Evolutionary conservation across 140 eudicot genomes (phyloP), one percentile per base, ranked within the genome.

Genomic region (Bidens hawaiensis): DNA sequence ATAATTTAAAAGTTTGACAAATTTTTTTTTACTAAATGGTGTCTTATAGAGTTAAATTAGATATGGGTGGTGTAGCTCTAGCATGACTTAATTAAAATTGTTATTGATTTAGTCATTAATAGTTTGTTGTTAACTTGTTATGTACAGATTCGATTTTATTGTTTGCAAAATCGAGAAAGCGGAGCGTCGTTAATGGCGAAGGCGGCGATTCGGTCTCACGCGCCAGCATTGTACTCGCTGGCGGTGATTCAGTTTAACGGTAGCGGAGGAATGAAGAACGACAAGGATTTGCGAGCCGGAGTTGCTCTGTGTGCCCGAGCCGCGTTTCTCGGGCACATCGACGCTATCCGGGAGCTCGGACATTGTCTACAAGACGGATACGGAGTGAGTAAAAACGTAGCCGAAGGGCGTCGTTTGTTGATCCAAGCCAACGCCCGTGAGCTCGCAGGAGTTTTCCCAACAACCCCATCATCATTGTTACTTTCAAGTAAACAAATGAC

Each of bases 301-400:
- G 97, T 89, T 12, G 91, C 95, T 1, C 48, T 89, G 7, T 89
- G 95, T 43, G 95, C 88, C 2, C 84, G 95, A 22, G 95, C 97
- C 53, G 95, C 95, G 15, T 83, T 74, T 48, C 66, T 85, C 12
- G 97, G 97, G 62, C 91, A 89, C 78, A 57, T 85, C 26, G 97
- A 85, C 49, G 97, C 95, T 3, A 75, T 89, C 5, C 85, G 95
- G 4, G 97, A 89, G 63, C 81, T 89, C 0, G 97, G 97, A 9
- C 97, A 89, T 74, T 89, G 91, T 68, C 79, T 89, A 3, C 97
- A 89, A 55, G 97, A 89, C 63, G 97, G 97, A 3, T 85, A 89
- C 71, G 97, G 97, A 22, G 82, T 85, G 15, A 75, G 67, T 46
- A 83, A 71, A 33, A 80, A 85, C 75, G 38, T 82, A 6, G 59